Evolutionary conservation across 129 eudicot species (phyloP).

Genomic region (Centella asiatica): DNA sequence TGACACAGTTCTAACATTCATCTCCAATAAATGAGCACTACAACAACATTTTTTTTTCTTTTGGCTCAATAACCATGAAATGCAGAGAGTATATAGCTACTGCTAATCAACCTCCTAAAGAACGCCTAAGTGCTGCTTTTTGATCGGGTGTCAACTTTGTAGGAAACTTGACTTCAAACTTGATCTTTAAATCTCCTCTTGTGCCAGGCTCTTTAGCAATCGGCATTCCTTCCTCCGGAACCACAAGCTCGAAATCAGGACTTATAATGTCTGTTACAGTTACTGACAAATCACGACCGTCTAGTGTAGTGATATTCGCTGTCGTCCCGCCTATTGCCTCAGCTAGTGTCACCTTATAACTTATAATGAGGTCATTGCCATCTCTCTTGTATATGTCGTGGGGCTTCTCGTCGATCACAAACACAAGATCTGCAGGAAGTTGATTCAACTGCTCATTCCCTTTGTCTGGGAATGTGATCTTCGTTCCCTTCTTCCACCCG

Average conservation of each 20-base stretch:
- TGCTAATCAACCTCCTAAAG: slow-evolving; percentile 39
- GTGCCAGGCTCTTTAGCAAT: slow-evolving; percentile 41
- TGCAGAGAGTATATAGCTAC: too few relatives aligned
- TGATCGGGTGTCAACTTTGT: slow-evolving; percentile 40
- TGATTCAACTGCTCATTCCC: slow-evolving; percentile 42
- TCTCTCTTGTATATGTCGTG: slow-evolving; percentile 38
- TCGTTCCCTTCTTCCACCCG: slow-evolving; percentile 56
- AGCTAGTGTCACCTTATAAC: slow-evolving; percentile 33
- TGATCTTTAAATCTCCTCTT: slow-evolving; percentile 50
- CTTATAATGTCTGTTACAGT: slow-evolving; percentile 36
- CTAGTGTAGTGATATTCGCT: slow-evolving; percentile 35
- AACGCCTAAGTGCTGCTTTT: slow-evolving; percentile 32
- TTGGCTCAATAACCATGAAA: too few relatives aligned
- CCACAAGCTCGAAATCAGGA: slow-evolving; percentile 45
- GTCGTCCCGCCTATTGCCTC: slow-evolving; percentile 52
- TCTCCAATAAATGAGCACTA: too few relatives aligned
- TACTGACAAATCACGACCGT: slow-evolving; percentile 31
- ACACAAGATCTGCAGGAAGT: slow-evolving; percentile 52
- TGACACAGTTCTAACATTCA: too few relatives aligned
- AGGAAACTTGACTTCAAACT: slow-evolving; percentile 60
- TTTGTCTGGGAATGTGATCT: slow-evolving; percentile 45
- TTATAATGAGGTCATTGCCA: slow-evolving; percentile 35
- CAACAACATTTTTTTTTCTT: too few relatives aligned
- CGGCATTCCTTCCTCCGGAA: slow-evolving; percentile 64
- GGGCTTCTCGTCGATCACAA: slow-evolving; percentile 47